Evolutionary conservation across 768 basidiomycete species (phyloP).

Genomic region (Russula sp.): DNA sequence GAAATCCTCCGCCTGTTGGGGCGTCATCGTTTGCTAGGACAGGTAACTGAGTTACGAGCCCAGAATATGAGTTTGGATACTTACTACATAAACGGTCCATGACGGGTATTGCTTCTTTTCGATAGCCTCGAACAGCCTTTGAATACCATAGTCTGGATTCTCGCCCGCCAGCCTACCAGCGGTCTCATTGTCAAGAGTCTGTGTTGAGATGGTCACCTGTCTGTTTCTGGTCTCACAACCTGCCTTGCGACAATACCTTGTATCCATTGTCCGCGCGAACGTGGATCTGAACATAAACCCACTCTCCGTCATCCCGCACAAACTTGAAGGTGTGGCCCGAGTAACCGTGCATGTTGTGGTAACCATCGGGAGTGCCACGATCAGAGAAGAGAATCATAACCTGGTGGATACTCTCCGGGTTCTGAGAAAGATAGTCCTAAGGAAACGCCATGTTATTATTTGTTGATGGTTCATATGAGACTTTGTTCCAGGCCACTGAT

Average conservation of each 20-base stretch:
- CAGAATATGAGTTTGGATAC: conserved; percentile 27
- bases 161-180: conserved; percentile 62
- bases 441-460: conserved; percentile 19
- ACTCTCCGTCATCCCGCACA: conserved; percentile 77
- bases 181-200: conserved; percentile 66
- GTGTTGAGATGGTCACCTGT: conserved; percentile 7
- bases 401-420: conserved; percentile 87
- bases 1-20: conserved; percentile 85
- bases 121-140: conserved; percentile 76
- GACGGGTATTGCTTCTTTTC: conserved; percentile 73
- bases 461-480: not conserved
- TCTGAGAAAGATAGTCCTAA: conserved; percentile 84
- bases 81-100: conserved; percentile 83
- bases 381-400: conserved; percentile 91
- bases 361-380: conserved; percentile 90
- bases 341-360: conserved; percentile 84
- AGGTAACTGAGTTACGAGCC: conserved; percentile 8
- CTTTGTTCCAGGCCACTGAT: not conserved
- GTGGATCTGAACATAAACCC: conserved; percentile 86
- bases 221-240: not conserved
- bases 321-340: conserved; percentile 91
- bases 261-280: conserved; percentile 71
- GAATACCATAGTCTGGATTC: conserved; percentile 82
- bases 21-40: conserved; percentile 83
- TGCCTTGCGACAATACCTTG: conserved; percentile 44